phyloP scores from a whole-genome alignment of 768 basidiomycete species.

The Mycena leptocephala region DNA sequence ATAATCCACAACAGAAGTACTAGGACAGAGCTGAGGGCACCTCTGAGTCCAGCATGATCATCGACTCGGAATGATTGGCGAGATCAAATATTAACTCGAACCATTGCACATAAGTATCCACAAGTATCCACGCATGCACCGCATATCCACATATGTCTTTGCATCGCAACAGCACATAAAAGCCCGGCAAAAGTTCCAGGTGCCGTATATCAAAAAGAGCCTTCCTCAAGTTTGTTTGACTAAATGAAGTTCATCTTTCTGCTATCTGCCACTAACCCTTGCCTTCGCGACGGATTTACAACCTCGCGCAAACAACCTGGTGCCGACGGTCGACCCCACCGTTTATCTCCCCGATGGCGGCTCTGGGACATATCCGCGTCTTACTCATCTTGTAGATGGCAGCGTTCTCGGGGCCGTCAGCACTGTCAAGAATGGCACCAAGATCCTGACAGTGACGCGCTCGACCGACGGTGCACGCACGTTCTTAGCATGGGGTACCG shows the following conservation, averaged over 20 bases:
- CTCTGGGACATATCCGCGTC: slow-evolving; percentile 35
- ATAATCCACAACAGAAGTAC: no score
- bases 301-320: slow-evolving; percentile 24
- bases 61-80: no score
- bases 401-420: slow-evolving; percentile 28
- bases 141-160: no score
- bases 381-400: slow-evolving; percentile 31
- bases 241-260: slow-evolving; percentile 20
- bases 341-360: background rate
- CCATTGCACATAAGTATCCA: no score
- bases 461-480: slow-evolving; percentile 35
- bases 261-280: slow-evolving; percentile 1
- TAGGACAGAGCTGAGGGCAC: no score
- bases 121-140: no score
- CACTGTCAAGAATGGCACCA: background rate
- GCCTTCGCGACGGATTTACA: background rate
- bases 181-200: no score
- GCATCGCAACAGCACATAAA: no score
- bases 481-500: slow-evolving; percentile 15
- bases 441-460: slow-evolving; percentile 25
- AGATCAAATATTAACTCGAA: no score
- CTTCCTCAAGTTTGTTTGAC: no score
- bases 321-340: slow-evolving; percentile 23
- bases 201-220: no score
- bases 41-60: no score